Conservation (phyloP, 495 filamentous ascomycete genomes). For the Neurospora africana region DNA sequence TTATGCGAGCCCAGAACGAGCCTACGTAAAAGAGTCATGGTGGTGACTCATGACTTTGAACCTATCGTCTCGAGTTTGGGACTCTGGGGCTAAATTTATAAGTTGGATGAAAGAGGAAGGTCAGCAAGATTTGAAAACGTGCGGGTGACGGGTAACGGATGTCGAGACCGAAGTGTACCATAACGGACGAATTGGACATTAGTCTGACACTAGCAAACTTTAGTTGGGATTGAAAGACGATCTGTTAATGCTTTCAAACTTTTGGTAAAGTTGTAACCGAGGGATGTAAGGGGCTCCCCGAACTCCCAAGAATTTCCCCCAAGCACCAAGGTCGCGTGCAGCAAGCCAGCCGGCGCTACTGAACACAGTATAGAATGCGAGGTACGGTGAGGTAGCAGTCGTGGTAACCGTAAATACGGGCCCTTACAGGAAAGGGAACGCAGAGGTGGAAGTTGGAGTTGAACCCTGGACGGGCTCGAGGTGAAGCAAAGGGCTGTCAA, state of each 20-base stretch:
- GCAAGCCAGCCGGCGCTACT: neutral
- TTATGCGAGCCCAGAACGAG: neutral
- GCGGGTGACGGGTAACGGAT: neutral
- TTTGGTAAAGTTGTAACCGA: neutral
- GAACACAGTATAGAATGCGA: neutral
- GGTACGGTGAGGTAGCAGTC: neutral
- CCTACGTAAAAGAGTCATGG: neutral
- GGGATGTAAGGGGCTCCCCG: neutral
- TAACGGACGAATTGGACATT: too few relatives aligned
- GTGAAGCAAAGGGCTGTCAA: neutral
- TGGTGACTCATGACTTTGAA: neutral
- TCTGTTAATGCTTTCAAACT: neutral
- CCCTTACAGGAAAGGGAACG: neutral
- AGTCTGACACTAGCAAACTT: neutral
- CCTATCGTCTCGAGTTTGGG: neutral
- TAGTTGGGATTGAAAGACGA: neutral
- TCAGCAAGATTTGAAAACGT: neutral
- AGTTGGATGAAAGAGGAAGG: neutral
- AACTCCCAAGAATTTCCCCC: neutral
- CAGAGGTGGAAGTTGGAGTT: neutral
- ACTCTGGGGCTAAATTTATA: neutral
- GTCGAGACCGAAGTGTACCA: too few relatives aligned
- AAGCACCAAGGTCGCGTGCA: neutral
- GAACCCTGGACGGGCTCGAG: neutral
- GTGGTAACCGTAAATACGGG: neutral